Base-by-base conservation (phyloP, 164 flowering plant genomes). In the Chimonanthus praecox region DNA sequence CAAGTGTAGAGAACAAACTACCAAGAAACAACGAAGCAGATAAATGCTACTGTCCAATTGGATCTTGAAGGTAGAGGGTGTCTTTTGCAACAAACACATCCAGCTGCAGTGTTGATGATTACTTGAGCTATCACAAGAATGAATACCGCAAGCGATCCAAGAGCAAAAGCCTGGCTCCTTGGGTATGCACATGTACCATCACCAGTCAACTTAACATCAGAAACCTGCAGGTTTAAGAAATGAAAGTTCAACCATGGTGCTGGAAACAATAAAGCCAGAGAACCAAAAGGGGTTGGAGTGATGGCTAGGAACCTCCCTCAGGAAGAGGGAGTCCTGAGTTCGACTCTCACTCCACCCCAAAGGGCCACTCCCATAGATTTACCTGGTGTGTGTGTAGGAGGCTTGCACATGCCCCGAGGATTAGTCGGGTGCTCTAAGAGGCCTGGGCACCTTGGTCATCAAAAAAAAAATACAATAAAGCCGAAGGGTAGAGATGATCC, bases 1-100 rank as follows among this genome's bases (percentile, higher is more conserved):
- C 18, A 20, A 62, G 21, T 6, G 6, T 60, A 15, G 18, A 62
- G 64, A 33, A 62, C 6, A 16, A 74, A 49, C 78, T 91, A 94
- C 99, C 99, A 94, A 72, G 99, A 94, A 68, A 90, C 79, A 44
- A 88, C 80, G 72, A 85, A 92, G 87, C 87, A 90, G 77, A 87
- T 64, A 15, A 91, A 80, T 6, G 97, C 90, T 49, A 87, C 33
- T 15, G 82, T 85, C 97, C 97, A 85, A 61, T 81, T 87, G 49
- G 90, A 75, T 75, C 74, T 82, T 65, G 90, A 72, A 77, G 86
- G 79, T 63, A 81, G 84, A 18, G 90, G 80, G 54, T 81, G 81
- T 78, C 83, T 84, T 80, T 79, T 79, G 80, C 97, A 94, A 75
- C 97, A 94, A 74, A 89, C 80, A 77, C 97, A 94, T 50, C 98